Evolutionary conservation across 2,329 filamentous ascomycete genomes (phyloP), one percentile per base, ranked within the genome.

Genomic region (Trematosphaeria pertusa): DNA sequence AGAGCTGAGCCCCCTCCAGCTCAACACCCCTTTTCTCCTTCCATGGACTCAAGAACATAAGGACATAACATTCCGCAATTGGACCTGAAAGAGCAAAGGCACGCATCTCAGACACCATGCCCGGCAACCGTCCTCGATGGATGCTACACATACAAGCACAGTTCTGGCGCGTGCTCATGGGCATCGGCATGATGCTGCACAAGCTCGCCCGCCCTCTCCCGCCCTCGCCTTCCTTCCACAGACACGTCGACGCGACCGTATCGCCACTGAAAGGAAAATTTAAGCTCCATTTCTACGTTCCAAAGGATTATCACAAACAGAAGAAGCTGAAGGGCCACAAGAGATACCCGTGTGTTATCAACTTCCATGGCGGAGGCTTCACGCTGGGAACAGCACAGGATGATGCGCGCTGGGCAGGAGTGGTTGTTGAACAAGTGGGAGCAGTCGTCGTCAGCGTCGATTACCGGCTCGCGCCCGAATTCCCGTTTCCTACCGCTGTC

Each of bases 101-200:
- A 44, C 30, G 48, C 10, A 19, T 31, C 11, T 19, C n/a, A 12
- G 17, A 15, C 46, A 48, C 43, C 44, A 64, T 64, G 59, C 52
- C 58, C 18, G 63, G 58, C 47, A 59, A 43, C 26, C 75, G 74
- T 12, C 73, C 77, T 26, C 79, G 86, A 71, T 83, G 81, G 76
- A 79, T 83, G 61, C 78, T 89, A 9, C 79, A 81, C 44, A 57
- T 86, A 41, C 81, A 87, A 65, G 87, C 87, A 36, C 72, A 78
- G 20, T 80, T 86, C 65, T 88, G 86, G 85, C 80, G 87, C 41
- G 78, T 81, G 45, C 75, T 89, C 32, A 88, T 88, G 81, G 78
- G 77, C 47, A 78, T 88, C 46, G 87, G 86, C 62, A 88, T 89
- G 85, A 75, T 81, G 49, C 73, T 89, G 30, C 87, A 90, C 65